Base-by-base conservation (phyloP, 805 yeast genomes). In the Schizosaccharomyces cryophilus region DNA sequence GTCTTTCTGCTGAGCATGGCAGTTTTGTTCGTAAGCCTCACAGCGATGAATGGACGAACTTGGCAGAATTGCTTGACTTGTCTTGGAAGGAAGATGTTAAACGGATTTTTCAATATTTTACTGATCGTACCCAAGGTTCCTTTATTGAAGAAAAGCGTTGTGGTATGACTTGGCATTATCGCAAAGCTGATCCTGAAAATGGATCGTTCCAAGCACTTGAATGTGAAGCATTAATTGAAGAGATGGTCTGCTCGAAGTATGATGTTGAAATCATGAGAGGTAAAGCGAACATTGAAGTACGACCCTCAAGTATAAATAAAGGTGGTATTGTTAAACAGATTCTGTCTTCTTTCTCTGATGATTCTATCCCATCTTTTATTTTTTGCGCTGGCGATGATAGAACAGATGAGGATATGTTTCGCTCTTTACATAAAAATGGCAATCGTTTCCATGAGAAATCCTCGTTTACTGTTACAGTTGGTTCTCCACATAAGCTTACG, bases 341-440 rank as follows among this genome's bases (percentile, higher is more conserved):
- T 62, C 86, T 87, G 11, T 73, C 81, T 24, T 74, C 74, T 42
- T 69, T 72, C 47, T 65, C 68, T 13, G 40, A 13, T 42, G 61
- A 58, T 29, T 60, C 47, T 7, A 73, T 80, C 61, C 93, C 96
- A 0, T 95, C 87, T 67, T 90, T 93, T 68, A 80, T 85, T 51
- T 72, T 90, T 61, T 93, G 97, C 73, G 72, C 87, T 55, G 99
- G 99, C 60, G 99, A 93, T 71, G 99, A 93, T 70, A 77, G 83
- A 54, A 93, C 99, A 0, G 99, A 93, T 71, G 99, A 93, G 71
- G 98, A 93, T 68, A 93, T 93, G 99, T 93, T 93, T 71, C 77
- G 75, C 63, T 83, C 90, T 31, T 74, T 93, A 66, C 79, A 82
- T 62, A 75, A 73, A 2, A 80, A 86, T 11, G 9, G 17, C 65